Base-by-base conservation (phyloP, 2,329 filamentous ascomycete species). In the Fusarium armeniacum region DNA sequence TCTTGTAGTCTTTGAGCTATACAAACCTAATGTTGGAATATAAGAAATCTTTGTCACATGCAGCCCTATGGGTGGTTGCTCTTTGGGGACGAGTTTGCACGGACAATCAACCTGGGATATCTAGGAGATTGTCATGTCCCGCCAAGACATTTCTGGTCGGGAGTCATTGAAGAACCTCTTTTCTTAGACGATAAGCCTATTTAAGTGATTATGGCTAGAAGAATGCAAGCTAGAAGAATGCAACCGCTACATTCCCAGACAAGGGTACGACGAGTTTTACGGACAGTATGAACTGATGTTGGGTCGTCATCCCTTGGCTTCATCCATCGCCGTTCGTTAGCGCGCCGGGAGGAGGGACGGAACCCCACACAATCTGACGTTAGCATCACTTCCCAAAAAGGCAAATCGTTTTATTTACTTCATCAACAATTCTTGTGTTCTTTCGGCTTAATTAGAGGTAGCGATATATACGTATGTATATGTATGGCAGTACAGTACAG, bases 61-160 rank as follows among this genome's bases (percentile, higher is more conserved):
- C 9, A 32, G 30, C 26, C 26, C 26, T 26, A 6, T 9, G 9
- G 15, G 0, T 18, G 3, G 2, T n/a, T 9, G 0, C 35, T n/a
- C 18, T 36, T n/a, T 10, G 4, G 35, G 35, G 35, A 36, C 35
- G 18, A n/a, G 18, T 11, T 38, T 38, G 9, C 18, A 38, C 18
- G 0, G 0, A 38, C 11, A 9, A 0, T 6, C 35, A 38, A 38
- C n/a, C 18, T 7, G 11, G 36, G 2, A 38, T 6, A 38, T 38
- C 3, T 38, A 7, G 13, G 20, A 20, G 11, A 38, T 13, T 38
- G 0, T n/a, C 36, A n/a, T 13, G n/a, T 38, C 11, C n/a, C 36
- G 6, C 36, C 10, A n/a, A 12, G 3, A 11, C 10, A 38, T 38
- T 38, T 38, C 18, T 38, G 18, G 18, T n/a, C n/a, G 18, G 18